A percentile compares a stretch with the other conserved stretches of the same genome.
Conservation (phyloP, 345 rosid species). For the Anastatica hierochuntica region DNA sequence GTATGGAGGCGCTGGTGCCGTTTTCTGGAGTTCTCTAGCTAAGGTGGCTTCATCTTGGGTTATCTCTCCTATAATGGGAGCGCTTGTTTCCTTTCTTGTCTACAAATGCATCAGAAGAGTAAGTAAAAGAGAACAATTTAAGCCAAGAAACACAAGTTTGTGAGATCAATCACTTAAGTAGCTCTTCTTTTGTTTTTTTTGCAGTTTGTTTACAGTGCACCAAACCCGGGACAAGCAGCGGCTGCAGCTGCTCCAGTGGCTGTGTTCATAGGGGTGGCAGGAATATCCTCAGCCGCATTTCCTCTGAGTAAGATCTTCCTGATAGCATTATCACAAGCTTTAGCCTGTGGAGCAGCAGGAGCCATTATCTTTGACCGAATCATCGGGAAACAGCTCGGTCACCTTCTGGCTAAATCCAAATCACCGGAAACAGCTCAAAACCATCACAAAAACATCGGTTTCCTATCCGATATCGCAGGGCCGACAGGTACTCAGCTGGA, state of each 20-base stretch:
- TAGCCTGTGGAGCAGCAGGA: slow-evolving; percentile 73
- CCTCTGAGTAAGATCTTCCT: slow-evolving; percentile 64
- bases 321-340: slow-evolving; percentile 56
- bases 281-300: slow-evolving; percentile 80
- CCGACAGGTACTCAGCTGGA: slow-evolving; percentile 85
- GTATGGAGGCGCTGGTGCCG: slow-evolving; percentile 90
- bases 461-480: slow-evolving; percentile 86
- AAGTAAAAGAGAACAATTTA: slow-evolving; percentile 19
- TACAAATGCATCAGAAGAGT: slow-evolving; percentile 97
- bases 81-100: slow-evolving; percentile 70
- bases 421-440: slow-evolving; percentile 28
- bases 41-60: slow-evolving; percentile 93
- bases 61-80: slow-evolving; percentile 84
- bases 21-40: slow-evolving; percentile 92
- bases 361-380: slow-evolving; percentile 57
- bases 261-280: slow-evolving; percentile 65
- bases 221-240: slow-evolving; percentile 88
- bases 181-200: neutral
- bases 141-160: neutral
- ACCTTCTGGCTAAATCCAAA: slow-evolving; percentile 51
- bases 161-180: neutral
- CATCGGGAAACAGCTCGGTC: slow-evolving; percentile 78
- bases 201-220: slow-evolving; percentile 96
- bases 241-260: slow-evolving; percentile 81
- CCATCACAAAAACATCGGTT: slow-evolving; percentile 44